Conservation (phyloP, 2,329 filamentous ascomycete genomes). For the Aspergillus luchuensis region DNA sequence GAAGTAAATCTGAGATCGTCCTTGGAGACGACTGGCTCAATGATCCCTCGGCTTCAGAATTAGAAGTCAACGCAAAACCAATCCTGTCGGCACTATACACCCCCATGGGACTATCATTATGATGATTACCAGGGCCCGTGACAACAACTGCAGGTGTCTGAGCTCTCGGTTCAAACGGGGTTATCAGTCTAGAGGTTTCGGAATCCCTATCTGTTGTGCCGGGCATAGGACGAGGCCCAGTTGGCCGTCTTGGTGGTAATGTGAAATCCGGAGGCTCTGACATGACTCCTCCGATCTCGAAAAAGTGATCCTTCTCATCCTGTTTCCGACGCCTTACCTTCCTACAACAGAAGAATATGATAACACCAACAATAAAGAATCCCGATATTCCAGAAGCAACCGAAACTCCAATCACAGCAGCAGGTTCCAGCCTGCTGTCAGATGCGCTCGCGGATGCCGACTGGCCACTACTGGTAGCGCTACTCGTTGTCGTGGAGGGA, state of each 20-base stretch:
- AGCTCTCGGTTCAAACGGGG: slow-evolving; percentile 19
- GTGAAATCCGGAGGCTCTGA: slow-evolving; percentile 38
- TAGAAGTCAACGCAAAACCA: slow-evolving; percentile 34
- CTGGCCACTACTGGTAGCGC: slow-evolving; percentile 12
- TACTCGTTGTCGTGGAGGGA: slow-evolving; percentile 3
- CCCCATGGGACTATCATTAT: slow-evolving; percentile 5
- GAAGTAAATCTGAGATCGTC: slow-evolving; percentile 42
- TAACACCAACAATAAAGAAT: slow-evolving; percentile 36
- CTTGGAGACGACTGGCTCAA: slow-evolving; percentile 39
- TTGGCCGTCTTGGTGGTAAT: slow-evolving; percentile 27
- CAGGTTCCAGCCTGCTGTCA: slow-evolving; percentile 28
- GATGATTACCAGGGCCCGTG: slow-evolving; percentile 18
- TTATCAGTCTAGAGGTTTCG: slow-evolving; percentile 25
- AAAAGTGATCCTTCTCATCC: slow-evolving; percentile 28
- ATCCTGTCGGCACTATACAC: slow-evolving; percentile 26
- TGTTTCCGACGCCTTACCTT: slow-evolving; percentile 30
- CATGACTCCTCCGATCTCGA: slow-evolving; percentile 45
- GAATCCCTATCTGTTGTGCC: slow-evolving; percentile 11
- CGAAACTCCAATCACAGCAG: slow-evolving; percentile 40
- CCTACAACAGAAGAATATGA: slow-evolving; percentile 36
- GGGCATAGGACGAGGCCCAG: slow-evolving; percentile 18
- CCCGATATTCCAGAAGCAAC: slow-evolving; percentile 39
- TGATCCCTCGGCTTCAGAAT: slow-evolving; percentile 31
- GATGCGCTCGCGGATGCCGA: slow-evolving; percentile 10
- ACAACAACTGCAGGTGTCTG: slow-evolving; percentile 25